Evolutionary conservation across 139 green algal species (phyloP).

Genomic region (Chlorella sorokiniana): DNA sequence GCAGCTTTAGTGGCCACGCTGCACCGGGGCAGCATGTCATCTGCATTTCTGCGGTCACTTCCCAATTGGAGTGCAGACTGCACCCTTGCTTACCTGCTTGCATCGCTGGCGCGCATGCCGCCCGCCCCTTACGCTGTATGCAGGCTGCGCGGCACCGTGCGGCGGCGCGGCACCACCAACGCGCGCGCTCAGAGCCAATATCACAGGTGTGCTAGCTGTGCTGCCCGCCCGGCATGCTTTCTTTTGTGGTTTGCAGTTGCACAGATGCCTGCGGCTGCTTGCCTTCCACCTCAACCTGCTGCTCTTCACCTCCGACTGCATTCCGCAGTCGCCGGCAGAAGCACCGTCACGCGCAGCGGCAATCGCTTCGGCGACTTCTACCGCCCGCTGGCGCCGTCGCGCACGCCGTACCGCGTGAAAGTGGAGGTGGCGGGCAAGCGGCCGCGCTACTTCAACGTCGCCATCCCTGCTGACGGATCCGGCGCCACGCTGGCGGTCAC

Average conservation of each 20-base stretch:
- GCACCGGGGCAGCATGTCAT: no score
- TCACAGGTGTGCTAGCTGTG: not conserved
- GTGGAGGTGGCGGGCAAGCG: constrained; percentile 34
- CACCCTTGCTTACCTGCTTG: not conserved
- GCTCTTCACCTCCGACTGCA: not conserved
- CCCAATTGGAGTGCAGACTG: no score
- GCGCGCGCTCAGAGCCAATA: not conserved
- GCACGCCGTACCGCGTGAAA: constrained; percentile 49
- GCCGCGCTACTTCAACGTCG: not conserved
- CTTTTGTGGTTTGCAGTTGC: not conserved
- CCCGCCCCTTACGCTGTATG: constrained; percentile 47
- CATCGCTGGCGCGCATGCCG: constrained; percentile 34
- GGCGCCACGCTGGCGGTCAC: constrained; percentile 32
- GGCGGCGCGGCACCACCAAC: not conserved
- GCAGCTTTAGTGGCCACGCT: no score
- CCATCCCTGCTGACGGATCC: constrained; percentile 24
- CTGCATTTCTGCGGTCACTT: no score
- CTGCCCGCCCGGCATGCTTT: not conserved
- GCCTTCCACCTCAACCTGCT: not conserved
- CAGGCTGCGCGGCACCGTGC: constrained; percentile 33
- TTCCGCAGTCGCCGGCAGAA: not conserved
- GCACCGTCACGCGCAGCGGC: constrained; percentile 50
- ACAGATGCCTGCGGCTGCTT: not conserved
- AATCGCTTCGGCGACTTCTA: constrained; percentile 60
- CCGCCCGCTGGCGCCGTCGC: constrained; percentile 66